phyloP scores from a whole-genome alignment of 2,329 filamentous ascomycete genomes.

The Bipolaris bicolor region DNA sequence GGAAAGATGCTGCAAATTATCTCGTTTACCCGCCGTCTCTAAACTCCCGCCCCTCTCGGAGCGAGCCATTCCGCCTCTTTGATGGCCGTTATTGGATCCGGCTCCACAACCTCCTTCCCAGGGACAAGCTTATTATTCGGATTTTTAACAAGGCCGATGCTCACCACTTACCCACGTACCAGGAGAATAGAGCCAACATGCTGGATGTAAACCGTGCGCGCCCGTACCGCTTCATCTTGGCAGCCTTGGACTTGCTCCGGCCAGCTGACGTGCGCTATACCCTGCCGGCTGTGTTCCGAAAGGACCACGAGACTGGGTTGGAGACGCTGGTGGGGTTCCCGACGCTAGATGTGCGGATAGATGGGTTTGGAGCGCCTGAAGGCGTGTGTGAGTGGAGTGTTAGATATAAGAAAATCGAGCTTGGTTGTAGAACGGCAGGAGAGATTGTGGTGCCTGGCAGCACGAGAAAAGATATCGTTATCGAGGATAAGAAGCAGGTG shows the following conservation, averaged over 20 bases:
- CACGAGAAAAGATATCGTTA: slow-evolving; percentile 10
- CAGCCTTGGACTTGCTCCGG: slow-evolving; percentile 26
- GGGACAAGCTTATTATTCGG: slow-evolving; percentile 49
- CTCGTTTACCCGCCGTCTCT: slow-evolving; percentile 20
- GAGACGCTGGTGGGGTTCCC: slow-evolving; percentile 33
- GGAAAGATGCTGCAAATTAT: background rate
- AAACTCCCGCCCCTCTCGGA: background rate
- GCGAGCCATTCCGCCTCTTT: slow-evolving; percentile 54
- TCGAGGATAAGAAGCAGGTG: slow-evolving; percentile 10
- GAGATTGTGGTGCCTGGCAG: slow-evolving; percentile 20
- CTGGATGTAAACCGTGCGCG: background rate
- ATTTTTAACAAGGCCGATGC: slow-evolving; percentile 28
- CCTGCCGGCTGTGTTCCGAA: slow-evolving; percentile 34
- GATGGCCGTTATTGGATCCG: slow-evolving; percentile 64
- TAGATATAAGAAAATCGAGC: slow-evolving; percentile 36
- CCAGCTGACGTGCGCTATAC: slow-evolving; percentile 28
- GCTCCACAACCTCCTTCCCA: slow-evolving; percentile 45
- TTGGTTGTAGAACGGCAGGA: slow-evolving; percentile 6
- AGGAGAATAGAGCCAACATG: slow-evolving; percentile 1
- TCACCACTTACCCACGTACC: slow-evolving; percentile 6
- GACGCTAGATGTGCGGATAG: slow-evolving; percentile 26
- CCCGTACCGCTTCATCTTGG: slow-evolving; percentile 18
- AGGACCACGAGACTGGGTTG: slow-evolving; percentile 16
- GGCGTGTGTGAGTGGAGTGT: slow-evolving; percentile 27
- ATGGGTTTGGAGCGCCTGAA: slow-evolving; percentile 15